Evolutionary conservation across 1,284 basidiomycete genomes (phyloP).

Genomic region (Microbotryum silenes-acaulis): DNA sequence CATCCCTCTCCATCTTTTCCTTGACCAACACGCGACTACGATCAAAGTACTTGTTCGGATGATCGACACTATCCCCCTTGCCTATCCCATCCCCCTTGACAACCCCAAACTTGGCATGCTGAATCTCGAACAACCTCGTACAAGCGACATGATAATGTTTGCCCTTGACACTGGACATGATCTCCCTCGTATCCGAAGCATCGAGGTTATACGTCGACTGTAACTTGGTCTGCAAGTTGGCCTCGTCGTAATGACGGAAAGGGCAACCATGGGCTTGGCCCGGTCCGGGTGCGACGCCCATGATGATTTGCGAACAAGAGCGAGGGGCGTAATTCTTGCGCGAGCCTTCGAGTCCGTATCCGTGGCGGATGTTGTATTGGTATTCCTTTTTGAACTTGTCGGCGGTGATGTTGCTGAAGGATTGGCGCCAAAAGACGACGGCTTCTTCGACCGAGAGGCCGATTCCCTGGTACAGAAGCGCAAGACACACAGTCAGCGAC

Average conservation of each 20-base stretch:
- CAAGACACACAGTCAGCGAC: not conserved
- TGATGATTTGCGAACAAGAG: conserved; percentile 88
- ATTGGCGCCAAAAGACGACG: conserved; percentile 83
- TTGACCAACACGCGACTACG: conserved; percentile 13
- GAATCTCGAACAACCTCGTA: conserved; percentile 92
- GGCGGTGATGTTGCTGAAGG: conserved; percentile 68
- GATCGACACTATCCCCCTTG: conserved; percentile 78
- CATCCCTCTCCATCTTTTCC: conserved; percentile 5
- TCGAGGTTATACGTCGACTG: conserved; percentile 61
- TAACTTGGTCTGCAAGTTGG: conserved; percentile 74
- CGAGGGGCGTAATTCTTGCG: conserved; percentile 90
- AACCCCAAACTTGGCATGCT: conserved; percentile 64
- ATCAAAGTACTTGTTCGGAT: conserved; percentile 76
- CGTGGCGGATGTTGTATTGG: conserved; percentile 94
- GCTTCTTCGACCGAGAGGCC: conserved; percentile 94
- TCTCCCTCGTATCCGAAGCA: conserved; percentile 76
- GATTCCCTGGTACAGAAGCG: conserved; percentile 55
- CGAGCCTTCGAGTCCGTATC: conserved; percentile 88
- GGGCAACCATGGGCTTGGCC: conserved; percentile 86
- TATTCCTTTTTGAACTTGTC: conserved; percentile 99
- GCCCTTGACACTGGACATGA: conserved; percentile 70
- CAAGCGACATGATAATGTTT: conserved; percentile 92
- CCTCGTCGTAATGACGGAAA: conserved; percentile 79
- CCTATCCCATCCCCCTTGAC: conserved; percentile 85
- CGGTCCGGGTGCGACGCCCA: conserved; percentile 61